phyloP scores from a whole-genome alignment of 495 filamentous ascomycete species.

The Neurospora tetraspora region DNA sequence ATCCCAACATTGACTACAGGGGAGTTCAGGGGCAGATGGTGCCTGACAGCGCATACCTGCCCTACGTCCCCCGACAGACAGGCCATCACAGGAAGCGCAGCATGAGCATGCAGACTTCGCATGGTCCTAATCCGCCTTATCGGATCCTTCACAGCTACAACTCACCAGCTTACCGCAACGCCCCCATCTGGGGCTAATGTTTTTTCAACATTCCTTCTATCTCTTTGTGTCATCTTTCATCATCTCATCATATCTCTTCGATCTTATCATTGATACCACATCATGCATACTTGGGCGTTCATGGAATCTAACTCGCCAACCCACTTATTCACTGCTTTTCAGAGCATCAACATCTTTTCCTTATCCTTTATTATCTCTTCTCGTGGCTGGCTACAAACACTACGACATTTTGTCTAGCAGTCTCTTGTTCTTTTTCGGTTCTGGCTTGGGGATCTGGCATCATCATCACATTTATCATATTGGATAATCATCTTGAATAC shows the following conservation, averaged over 20 bases:
- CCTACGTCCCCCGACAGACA: constrained; percentile 18
- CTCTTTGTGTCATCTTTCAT: neutral
- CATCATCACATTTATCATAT: neutral
- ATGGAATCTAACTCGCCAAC: neutral
- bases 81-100: constrained; percentile 31
- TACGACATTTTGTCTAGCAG: neutral
- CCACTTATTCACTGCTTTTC: neutral
- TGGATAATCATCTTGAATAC: neutral
- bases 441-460: neutral
- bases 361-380: neutral
- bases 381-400: neutral
- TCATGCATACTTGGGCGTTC: neutral
- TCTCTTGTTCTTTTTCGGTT: neutral
- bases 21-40: constrained; percentile 14
- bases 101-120: constrained; percentile 13
- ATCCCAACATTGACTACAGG: constrained; percentile 17
- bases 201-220: neutral
- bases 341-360: neutral
- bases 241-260: neutral
- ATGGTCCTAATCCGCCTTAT: constrained; percentile 20
- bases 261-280: neutral
- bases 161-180: constrained; percentile 36
- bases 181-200: constrained; percentile 35
- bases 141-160: constrained; percentile 40
- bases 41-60: constrained; percentile 20